These are phyloP conservation scores for Ceriops zippeliana DNA, from an alignment of 345 rosid species.

Conservation along the genomic window DNA sequence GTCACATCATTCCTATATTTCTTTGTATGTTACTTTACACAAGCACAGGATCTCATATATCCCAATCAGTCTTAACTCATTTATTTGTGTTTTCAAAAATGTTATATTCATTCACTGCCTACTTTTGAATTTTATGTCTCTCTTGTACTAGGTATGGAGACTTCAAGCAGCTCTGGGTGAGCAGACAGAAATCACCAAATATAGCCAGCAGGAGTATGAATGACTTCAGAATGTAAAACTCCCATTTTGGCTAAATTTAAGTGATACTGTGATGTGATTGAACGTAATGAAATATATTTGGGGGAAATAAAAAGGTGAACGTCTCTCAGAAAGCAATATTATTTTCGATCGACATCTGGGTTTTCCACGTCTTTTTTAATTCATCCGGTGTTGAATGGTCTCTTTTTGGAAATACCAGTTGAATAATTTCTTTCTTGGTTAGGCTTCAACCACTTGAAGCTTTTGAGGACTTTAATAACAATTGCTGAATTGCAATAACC, in stretches of 20 bases:
- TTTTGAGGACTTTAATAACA: too few relatives aligned
- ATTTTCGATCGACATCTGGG: neutral
- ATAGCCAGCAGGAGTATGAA: slow-evolving; percentile 86
- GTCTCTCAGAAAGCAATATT: neutral
- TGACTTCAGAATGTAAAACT: slow-evolving; percentile 78
- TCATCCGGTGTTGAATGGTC: too few relatives aligned
- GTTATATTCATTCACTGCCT: neutral
- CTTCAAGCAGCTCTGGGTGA: slow-evolving; percentile 98
- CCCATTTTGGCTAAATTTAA: neutral
- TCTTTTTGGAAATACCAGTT: too few relatives aligned
- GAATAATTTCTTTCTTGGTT: too few relatives aligned
- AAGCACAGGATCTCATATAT: neutral
- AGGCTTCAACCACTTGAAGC: too few relatives aligned
- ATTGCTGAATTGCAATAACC: too few relatives aligned
- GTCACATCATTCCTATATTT: neutral
- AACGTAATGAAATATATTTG: neutral
- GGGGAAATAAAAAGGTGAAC: too few relatives aligned
- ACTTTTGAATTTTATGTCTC: neutral
- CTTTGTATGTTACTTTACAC: neutral
- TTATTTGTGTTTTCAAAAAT: neutral
- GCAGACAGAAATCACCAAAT: slow-evolving; percentile 84
- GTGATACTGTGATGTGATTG: neutral
- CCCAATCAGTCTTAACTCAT: neutral
- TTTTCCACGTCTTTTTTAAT: neutral
- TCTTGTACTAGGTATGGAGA: slow-evolving; percentile 72